phyloP scores from a whole-genome alignment of 345 rosid species.

The Sisymbrium irio region DNA sequence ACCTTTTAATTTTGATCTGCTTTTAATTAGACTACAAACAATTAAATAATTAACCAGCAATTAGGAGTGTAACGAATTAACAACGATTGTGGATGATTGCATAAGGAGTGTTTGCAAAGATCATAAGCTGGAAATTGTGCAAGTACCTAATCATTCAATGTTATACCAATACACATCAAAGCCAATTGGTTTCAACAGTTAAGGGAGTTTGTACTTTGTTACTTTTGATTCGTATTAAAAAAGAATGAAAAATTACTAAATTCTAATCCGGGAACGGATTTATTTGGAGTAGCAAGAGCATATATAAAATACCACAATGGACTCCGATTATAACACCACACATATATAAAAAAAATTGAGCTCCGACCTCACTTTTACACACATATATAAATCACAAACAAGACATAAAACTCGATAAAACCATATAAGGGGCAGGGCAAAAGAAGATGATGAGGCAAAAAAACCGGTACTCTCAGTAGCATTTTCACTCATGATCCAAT shows the following conservation, averaged over 20 bases:
- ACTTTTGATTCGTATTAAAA: neutral
- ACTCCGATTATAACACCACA: conserved; percentile 8
- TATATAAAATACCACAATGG: neutral
- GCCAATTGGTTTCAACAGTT: conserved; percentile 41
- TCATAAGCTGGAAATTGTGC: conserved; percentile 51
- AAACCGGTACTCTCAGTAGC: neutral
- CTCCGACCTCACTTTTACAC: conserved; percentile 32
- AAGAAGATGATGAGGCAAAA: neutral
- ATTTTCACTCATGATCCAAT: conserved; percentile 26
- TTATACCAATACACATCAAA: conserved; percentile 44
- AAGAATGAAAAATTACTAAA: neutral
- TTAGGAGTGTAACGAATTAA: too few species aligned
- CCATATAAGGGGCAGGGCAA: neutral
- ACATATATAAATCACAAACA: conserved; percentile 23
- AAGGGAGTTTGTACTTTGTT: conserved; percentile 35
- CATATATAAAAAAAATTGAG: neutral
- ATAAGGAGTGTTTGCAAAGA: too few species aligned
- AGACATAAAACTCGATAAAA: conserved; percentile 20
- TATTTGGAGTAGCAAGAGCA: neutral
- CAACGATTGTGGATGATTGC: too few species aligned
- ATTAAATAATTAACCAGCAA: neutral
- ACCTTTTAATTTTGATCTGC: neutral
- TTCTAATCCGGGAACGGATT: neutral
- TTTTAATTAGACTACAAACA: neutral
- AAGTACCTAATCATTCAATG: conserved; percentile 28